phyloP scores from a whole-genome alignment of 768 basidiomycete species.

The Trametes meyenii region DNA sequence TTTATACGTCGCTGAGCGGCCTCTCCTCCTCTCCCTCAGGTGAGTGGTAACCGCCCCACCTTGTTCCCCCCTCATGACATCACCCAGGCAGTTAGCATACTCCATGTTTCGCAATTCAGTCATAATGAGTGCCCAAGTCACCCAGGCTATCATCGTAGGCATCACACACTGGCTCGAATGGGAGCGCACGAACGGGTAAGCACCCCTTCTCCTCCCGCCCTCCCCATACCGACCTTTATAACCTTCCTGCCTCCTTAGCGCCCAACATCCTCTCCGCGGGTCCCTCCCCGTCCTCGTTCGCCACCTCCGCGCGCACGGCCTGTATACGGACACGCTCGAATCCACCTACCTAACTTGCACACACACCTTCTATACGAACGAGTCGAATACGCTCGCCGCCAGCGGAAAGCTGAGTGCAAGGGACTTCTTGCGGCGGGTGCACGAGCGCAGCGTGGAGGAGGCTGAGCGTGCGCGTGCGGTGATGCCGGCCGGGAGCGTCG shows the following conservation, averaged over 20 bases:
- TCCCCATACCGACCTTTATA: neutral
- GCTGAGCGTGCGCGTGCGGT: conserved; percentile 52
- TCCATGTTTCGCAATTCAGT: conserved; percentile 52
- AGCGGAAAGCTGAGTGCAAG: conserved; percentile 46
- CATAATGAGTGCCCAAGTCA: conserved; percentile 50
- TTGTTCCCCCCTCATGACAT: neutral
- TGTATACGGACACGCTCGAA: conserved; percentile 61
- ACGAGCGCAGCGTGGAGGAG: conserved; percentile 57
- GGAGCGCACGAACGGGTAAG: conserved; percentile 52
- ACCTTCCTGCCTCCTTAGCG: conserved; percentile 30
- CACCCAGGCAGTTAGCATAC: conserved; percentile 53
- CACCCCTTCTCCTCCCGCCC: conserved; percentile 18
- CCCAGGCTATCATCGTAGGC: conserved; percentile 45
- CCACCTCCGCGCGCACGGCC: conserved; percentile 57
- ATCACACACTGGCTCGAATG: conserved; percentile 54
- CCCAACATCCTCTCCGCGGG: conserved; percentile 41
- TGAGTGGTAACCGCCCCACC: conserved; percentile 31
- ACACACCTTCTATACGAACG: conserved; percentile 51
- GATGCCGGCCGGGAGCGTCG: conserved; percentile 53
- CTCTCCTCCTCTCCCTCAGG: conserved; percentile 47
- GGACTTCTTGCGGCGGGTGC: conserved; percentile 55
- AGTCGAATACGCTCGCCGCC: conserved; percentile 47
- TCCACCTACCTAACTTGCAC: conserved; percentile 55
- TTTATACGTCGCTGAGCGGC: conserved; percentile 52
- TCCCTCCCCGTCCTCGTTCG: conserved; percentile 54